Evolutionary conservation across 768 basidiomycete genomes (phyloP).

Genomic region (Xanthoconium purpureum): DNA sequence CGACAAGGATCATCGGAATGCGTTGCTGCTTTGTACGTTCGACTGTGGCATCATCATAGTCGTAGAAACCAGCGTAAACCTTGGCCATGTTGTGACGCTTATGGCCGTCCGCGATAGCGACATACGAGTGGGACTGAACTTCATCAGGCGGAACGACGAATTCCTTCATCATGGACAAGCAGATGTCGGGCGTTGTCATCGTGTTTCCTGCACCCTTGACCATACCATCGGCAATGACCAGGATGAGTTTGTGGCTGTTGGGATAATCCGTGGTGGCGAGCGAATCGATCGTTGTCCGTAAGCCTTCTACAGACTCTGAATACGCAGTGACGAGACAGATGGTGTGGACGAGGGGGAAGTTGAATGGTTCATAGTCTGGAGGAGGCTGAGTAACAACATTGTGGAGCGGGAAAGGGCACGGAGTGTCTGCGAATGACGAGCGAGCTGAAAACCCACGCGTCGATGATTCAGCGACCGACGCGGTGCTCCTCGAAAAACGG

Average conservation of each 20-base stretch:
- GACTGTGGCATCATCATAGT: slow-evolving; percentile 86
- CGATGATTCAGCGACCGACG: slow-evolving; percentile 58
- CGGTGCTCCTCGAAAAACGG: slow-evolving; percentile 76
- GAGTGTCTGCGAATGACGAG: slow-evolving; percentile 59
- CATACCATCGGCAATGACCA: slow-evolving; percentile 98
- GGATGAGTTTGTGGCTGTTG: slow-evolving; percentile 92
- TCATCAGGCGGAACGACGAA: slow-evolving; percentile 76
- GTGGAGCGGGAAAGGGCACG: slow-evolving; percentile 89
- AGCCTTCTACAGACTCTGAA: slow-evolving; percentile 93
- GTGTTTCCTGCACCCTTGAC: slow-evolving; percentile 93
- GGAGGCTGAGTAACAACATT: slow-evolving; percentile 93
- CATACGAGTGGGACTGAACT: slow-evolving; percentile 92
- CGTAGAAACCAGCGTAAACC: slow-evolving; percentile 96
- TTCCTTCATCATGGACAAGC: slow-evolving; percentile 96
- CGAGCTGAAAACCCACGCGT: slow-evolving; percentile 32
- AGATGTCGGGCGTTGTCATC: slow-evolving; percentile 90
- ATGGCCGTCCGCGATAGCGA: slow-evolving; percentile 99
- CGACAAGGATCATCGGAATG: slow-evolving; percentile 92
- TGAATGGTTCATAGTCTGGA: slow-evolving; percentile 89
- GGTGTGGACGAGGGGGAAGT: slow-evolving; percentile 89
- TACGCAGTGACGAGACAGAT: slow-evolving; percentile 98
- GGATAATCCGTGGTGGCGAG: slow-evolving; percentile 98
- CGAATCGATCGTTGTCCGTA: slow-evolving; percentile 97
- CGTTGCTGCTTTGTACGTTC: slow-evolving; percentile 94
- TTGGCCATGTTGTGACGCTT: slow-evolving; percentile 99